Conservation (phyloP, 371 early-diverging fungal species). For the Rhizomucor miehei region DNA sequence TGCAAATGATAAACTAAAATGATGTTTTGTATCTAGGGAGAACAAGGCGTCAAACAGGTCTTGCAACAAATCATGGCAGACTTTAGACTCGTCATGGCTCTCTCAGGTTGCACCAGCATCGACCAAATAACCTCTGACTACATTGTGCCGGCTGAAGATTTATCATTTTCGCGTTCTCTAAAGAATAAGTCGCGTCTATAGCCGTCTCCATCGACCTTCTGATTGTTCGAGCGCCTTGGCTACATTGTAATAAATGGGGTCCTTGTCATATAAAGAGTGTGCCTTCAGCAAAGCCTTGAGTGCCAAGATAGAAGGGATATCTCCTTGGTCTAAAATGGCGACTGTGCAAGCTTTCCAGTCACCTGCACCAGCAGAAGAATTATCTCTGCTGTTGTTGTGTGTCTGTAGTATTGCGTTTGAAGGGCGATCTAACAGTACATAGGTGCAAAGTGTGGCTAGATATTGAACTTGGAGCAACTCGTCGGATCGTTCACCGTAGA, state of each 20-base stretch:
- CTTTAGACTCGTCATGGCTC: slow-evolving; percentile 21
- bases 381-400: too few relatives aligned
- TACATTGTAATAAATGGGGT: too few relatives aligned
- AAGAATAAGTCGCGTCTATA: not conserved
- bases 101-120: slow-evolving; percentile 14
- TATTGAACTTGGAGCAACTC: slow-evolving; percentile 18
- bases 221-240: too few relatives aligned
- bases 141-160: slow-evolving; percentile 1
- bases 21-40: slow-evolving; percentile 5
- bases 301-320: too few relatives aligned
- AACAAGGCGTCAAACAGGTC: slow-evolving; percentile 18
- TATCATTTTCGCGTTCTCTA: not conserved
- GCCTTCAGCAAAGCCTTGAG: too few relatives aligned
- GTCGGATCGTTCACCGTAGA: not conserved
- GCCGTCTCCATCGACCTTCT: not conserved
- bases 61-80: slow-evolving; percentile 16
- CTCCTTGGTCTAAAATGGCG: too few relatives aligned
- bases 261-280: too few relatives aligned
- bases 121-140: slow-evolving; percentile 1
- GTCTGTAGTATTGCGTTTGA: too few relatives aligned
- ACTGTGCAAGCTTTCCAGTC: too few relatives aligned
- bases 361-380: too few relatives aligned
- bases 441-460: slow-evolving; percentile 28
- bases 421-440: slow-evolving; percentile 32
- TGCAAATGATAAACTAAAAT: not conserved